Conservation (phyloP, 2,329 filamentous ascomycete species). For the Cytospora paraplurivora region DNA sequence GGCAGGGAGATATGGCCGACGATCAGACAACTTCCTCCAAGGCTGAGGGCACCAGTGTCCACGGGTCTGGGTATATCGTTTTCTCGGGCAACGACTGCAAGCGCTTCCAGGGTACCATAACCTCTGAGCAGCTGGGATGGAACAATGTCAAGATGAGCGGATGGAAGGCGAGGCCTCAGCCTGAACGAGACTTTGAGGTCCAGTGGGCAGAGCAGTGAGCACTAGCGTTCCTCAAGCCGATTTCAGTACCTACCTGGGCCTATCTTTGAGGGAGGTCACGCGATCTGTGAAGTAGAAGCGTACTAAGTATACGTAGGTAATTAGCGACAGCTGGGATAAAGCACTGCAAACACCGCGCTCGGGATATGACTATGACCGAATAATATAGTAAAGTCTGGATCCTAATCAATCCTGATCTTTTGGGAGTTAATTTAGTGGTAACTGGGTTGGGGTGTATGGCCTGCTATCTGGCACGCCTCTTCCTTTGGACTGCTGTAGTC, state of each 20-base stretch:
- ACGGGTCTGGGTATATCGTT: conserved; percentile 33
- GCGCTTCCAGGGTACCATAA: conserved; percentile 33
- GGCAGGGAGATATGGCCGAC: conserved; percentile 23
- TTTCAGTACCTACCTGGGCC: neutral
- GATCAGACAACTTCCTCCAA: neutral
- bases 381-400: no score
- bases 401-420: no score
- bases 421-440: no score
- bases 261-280: no score
- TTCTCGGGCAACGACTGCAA: conserved; percentile 34
- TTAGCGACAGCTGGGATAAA: no score
- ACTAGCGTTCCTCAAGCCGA: neutral
- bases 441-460: neutral
- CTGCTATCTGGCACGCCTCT: neutral
- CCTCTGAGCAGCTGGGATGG: conserved; percentile 31
- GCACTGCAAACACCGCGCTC: no score
- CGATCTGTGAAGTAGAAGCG: no score
- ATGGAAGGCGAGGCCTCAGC: conserved; percentile 30
- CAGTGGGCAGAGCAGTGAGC: conserved; percentile 15
- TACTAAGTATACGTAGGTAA: no score
- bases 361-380: no score
- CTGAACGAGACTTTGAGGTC: conserved; percentile 31
- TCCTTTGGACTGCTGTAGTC: neutral
- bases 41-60: conserved; percentile 13
- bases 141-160: conserved; percentile 31